Percentiles rank a stretch among this genome's conserved stretches.
phyloP scores from a whole-genome alignment of 2,329 filamentous ascomycete species.

The Penicillium sp. region DNA sequence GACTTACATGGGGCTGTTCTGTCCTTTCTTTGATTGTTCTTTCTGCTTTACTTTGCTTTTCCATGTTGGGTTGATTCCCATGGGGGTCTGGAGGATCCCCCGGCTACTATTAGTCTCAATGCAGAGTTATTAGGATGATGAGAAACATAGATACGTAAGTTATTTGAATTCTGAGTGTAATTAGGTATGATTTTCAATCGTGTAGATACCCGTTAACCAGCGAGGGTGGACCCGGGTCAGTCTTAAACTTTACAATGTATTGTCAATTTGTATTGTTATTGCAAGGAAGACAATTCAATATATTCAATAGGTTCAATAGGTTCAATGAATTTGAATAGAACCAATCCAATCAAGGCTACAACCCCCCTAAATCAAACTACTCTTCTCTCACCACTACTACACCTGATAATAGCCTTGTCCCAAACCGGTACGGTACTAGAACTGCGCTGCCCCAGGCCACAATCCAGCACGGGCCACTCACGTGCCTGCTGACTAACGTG shows the following conservation, averaged over 20 bases:
- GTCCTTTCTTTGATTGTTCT: constrained; percentile 6
- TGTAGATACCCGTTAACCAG: not conserved
- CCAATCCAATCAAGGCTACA: not conserved
- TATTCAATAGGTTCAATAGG: not conserved
- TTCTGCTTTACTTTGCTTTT: not conserved
- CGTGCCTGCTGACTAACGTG: constrained; percentile 32
- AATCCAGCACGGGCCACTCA: constrained; percentile 17
- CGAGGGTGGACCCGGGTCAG: constrained; percentile 1
- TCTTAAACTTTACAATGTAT: not conserved
- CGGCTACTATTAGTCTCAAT: not conserved
- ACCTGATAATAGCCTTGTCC: not conserved
- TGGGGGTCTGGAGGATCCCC: not conserved
- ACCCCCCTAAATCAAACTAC: not conserved
- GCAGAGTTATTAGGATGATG: not conserved
- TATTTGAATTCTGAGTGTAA: not conserved
- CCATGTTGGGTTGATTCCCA: not conserved
- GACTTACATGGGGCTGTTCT: not conserved
- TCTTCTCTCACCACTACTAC: not conserved
- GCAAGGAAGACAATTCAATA: not conserved
- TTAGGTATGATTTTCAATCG: not conserved
- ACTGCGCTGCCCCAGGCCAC: constrained; percentile 6
- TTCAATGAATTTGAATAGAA: not conserved
- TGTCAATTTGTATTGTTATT: not conserved
- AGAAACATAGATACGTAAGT: not conserved
- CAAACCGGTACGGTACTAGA: constrained; percentile 10